Percentiles rank a stretch among this genome's conserved stretches.
Conservation (phyloP, 345 rosid species). For the Dimocarpus longan region DNA sequence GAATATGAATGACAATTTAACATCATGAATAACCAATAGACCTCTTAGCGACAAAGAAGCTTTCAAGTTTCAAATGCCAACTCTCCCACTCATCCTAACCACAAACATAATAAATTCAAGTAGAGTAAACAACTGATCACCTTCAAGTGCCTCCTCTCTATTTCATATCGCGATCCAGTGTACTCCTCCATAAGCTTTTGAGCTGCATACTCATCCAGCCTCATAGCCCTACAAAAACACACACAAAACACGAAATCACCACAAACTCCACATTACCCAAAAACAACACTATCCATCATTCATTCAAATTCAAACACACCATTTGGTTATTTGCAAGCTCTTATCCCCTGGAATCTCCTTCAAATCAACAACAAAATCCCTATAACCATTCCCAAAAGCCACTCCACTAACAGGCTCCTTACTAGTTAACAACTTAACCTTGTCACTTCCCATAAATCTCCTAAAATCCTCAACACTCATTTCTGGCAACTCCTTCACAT, state of each 20-base stretch:
- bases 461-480: conserved; percentile 74
- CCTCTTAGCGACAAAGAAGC: background rate
- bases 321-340: conserved; percentile 85
- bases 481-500: conserved; percentile 62
- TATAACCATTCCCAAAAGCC: conserved; percentile 31
- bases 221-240: conserved; percentile 66
- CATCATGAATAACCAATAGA: background rate
- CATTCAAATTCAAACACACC: conserved; percentile 43
- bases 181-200: conserved; percentile 66
- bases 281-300: background rate
- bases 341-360: conserved; percentile 85
- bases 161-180: conserved; percentile 66
- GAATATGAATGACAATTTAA: background rate
- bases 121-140: conserved; percentile 45
- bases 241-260: conserved; percentile 4
- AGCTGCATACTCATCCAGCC: conserved; percentile 60
- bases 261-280: conserved; percentile 8
- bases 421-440: conserved; percentile 71
- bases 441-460: conserved; percentile 62
- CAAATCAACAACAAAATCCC: conserved; percentile 76
- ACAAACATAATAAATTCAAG: background rate
- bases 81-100: background rate
- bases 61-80: conserved; percentile 2
- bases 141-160: conserved; percentile 71
- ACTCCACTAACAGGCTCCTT: conserved; percentile 47